A percentile compares a stretch with the other conserved stretches of the same genome.
phyloP scores from a whole-genome alignment of 192 early-diverging fungal genomes.

The Coemansia sp. region DNA sequence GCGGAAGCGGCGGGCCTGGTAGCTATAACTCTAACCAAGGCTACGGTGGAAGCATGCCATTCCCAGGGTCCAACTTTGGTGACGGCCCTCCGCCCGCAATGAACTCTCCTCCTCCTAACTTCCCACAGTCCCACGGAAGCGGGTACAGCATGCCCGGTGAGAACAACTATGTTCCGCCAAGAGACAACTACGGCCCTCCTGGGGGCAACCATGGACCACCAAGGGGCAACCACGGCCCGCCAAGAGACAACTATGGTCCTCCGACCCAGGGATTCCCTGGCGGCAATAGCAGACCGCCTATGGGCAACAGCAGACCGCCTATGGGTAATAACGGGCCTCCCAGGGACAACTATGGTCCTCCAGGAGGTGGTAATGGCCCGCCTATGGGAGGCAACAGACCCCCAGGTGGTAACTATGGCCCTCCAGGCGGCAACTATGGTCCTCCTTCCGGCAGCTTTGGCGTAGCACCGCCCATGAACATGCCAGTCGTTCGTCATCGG shows the following conservation, averaged over 20 bases:
- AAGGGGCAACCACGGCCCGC: constrained; percentile 9
- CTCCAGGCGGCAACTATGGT: constrained; percentile 9
- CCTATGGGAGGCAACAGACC: background rate
- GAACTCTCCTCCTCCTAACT: constrained; percentile 9
- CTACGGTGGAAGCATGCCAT: constrained; percentile 3
- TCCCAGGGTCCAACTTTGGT: constrained; percentile 15
- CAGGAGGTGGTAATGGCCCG: constrained; percentile 8
- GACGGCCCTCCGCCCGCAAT: constrained; percentile 3
- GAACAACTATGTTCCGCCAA: constrained; percentile 13
- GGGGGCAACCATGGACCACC: constrained; percentile 8
- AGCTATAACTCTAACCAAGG: background rate
- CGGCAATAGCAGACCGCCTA: constrained; percentile 9
- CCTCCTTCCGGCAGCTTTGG: constrained; percentile 14
- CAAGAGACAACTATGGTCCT: background rate
- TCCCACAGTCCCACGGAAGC: constrained; percentile 3
- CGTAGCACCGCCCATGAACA: constrained; percentile 29
- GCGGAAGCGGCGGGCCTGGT: background rate
- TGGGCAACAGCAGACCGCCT: background rate
- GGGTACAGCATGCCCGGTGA: constrained; percentile 6
- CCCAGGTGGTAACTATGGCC: constrained; percentile 9
- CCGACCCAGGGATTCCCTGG: constrained; percentile 5
- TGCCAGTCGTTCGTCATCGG: constrained; percentile 38
- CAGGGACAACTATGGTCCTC: background rate
- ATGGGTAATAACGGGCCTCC: constrained; percentile 12
- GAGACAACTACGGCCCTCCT: constrained; percentile 1